Conservation (phyloP, 768 basidiomycete genomes). For the Boletus reticulatus region DNA sequence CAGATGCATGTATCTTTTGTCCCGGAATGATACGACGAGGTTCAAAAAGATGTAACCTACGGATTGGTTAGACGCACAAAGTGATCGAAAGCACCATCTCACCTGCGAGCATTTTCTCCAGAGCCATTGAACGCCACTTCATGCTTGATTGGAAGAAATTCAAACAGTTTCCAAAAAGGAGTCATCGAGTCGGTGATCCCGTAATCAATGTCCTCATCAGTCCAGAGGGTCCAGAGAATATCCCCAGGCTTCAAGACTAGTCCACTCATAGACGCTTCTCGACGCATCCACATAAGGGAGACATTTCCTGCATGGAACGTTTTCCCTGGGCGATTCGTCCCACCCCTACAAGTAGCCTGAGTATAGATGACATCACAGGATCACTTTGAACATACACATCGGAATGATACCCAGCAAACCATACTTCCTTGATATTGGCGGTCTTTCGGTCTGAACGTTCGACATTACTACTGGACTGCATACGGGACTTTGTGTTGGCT, state of each 20-base stretch:
- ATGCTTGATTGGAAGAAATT: constrained; percentile 4
- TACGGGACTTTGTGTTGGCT: not conserved
- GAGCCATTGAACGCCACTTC: constrained; percentile 7
- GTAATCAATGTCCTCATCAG: constrained; percentile 2
- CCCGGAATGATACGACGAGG: constrained; percentile 8
- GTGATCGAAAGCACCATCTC: not conserved
- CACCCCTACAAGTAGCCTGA: not conserved
- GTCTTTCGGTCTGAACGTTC: not conserved
- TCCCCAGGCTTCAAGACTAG: constrained; percentile 3
- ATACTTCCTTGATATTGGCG: constrained; percentile 4
- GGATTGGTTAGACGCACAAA: not conserved
- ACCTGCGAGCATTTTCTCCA: constrained; percentile 3
- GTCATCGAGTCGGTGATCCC: constrained; percentile 2
- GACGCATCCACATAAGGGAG: constrained; percentile 6
- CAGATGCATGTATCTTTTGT: constrained; percentile 6
- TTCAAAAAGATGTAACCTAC: constrained; percentile 2
- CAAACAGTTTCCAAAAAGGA: not conserved
- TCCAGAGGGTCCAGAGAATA: constrained; percentile 7
- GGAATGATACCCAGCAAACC: constrained; percentile 6
- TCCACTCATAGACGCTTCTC: not conserved
- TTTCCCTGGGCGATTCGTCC: constrained; percentile 1
- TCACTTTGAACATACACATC: not conserved
- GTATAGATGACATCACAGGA: not conserved
- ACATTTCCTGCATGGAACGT: constrained; percentile 5
- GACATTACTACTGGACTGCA: not conserved